These are phyloP conservation scores for Penicillium sp. DNA, from an alignment of 2,329 filamentous ascomycete genomes.

Conservation along the genomic window DNA sequence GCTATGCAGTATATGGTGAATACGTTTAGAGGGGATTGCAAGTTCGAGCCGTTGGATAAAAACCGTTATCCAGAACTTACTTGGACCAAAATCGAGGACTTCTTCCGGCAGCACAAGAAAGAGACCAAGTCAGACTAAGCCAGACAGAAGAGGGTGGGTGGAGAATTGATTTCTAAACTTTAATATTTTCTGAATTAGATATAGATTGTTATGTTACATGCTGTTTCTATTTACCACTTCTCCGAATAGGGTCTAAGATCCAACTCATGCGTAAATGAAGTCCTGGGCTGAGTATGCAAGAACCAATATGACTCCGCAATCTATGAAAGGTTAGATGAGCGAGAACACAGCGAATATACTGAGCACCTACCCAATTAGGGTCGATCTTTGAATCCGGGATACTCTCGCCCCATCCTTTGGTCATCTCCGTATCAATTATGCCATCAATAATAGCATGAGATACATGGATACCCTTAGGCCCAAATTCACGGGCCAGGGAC, in stretches of 20 bases:
- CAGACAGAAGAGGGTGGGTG: no score
- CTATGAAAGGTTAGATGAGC: conserved; percentile 27
- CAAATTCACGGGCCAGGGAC: conserved; percentile 59
- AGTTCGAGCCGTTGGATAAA: conserved; percentile 16
- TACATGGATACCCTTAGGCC: conserved; percentile 60
- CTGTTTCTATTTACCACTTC: conserved; percentile 28
- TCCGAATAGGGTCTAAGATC: conserved; percentile 48
- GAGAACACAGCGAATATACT: neutral
- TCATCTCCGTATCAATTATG: conserved; percentile 59
- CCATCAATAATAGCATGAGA: conserved; percentile 61
- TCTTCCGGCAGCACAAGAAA: conserved; percentile 10
- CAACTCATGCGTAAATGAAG: conserved; percentile 59
- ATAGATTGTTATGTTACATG: no score
- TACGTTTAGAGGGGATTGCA: conserved; percentile 14
- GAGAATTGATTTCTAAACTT: no score
- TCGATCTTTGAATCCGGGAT: conserved; percentile 56
- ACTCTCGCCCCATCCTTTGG: conserved; percentile 41
- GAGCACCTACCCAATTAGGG: conserved; percentile 49
- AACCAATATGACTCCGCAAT: conserved; percentile 63
- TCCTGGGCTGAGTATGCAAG: conserved; percentile 57
- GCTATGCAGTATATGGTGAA: conserved; percentile 19
- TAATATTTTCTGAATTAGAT: no score
- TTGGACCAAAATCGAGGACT: conserved; percentile 13
- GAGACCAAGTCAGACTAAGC: no score
- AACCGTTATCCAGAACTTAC: conserved; percentile 12